These are phyloP conservation scores for Aleurites moluccanus DNA, from an alignment of 441 rosid genomes.

Conservation along the genomic window DNA sequence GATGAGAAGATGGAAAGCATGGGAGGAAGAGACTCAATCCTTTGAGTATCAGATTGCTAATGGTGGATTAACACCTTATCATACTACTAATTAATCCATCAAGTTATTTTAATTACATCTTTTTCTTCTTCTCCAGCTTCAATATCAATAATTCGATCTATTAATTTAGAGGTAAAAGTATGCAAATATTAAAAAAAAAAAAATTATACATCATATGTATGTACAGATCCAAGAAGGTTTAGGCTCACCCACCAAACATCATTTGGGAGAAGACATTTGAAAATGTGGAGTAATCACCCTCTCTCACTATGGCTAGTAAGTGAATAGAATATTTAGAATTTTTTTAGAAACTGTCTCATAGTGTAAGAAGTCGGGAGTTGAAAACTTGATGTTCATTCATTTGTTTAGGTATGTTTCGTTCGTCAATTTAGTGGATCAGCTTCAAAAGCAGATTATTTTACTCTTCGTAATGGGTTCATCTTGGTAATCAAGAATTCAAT, in stretches of 20 bases:
- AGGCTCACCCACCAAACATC: constrained; percentile 21
- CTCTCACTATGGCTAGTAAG: constrained; percentile 28
- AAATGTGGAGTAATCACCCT: constrained; percentile 24
- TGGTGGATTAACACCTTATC: constrained; percentile 12
- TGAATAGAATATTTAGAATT: background rate
- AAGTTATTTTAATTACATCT: background rate
- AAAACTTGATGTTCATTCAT: background rate
- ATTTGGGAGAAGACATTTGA: constrained; percentile 26
- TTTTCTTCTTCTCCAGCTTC: background rate
- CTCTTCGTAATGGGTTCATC: constrained; percentile 33
- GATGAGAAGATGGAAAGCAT: constrained; percentile 43
- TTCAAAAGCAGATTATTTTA: constrained; percentile 32
- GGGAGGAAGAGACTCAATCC: constrained; percentile 39
- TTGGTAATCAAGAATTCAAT: constrained; percentile 16
- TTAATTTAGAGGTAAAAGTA: no score
- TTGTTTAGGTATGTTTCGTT: constrained; percentile 31
- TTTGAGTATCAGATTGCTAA: constrained; percentile 27
- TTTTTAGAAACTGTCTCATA: background rate
- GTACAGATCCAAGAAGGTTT: constrained; percentile 31
- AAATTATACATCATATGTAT: background rate
- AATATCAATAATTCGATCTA: no score
- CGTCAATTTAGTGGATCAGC: constrained; percentile 32
- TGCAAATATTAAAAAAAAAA: no score
- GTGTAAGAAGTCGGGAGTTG: background rate
- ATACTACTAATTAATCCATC: background rate